Percentiles rank a stretch among this genome's conserved stretches.
These are phyloP conservation scores for Lactarius indigo DNA, from an alignment of 768 basidiomycete species.

Conservation along the genomic window DNA sequence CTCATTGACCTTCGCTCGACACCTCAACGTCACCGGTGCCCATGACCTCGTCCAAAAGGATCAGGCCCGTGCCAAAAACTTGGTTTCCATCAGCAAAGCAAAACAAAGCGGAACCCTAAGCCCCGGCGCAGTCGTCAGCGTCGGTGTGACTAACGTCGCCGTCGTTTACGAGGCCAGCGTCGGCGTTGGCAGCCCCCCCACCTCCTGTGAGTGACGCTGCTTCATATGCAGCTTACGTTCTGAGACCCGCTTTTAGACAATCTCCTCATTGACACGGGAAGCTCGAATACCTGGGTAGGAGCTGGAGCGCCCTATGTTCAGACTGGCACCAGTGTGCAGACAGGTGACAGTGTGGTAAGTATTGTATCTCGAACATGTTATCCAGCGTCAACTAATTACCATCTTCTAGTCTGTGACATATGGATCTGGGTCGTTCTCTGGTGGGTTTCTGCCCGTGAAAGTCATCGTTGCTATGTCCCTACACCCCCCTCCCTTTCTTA, in stretches of 20 bases:
- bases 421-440: conserved; percentile 16
- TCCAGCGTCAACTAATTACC: not conserved
- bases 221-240: not conserved
- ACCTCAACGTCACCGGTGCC: conserved; percentile 48
- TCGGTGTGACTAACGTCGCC: conserved; percentile 41
- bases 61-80: conserved; percentile 43
- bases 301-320: not conserved
- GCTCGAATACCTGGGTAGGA: conserved; percentile 11
- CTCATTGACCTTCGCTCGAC: conserved; percentile 28
- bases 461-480: not conserved
- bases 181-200: conserved; percentile 48
- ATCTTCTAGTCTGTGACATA: conserved; percentile 8
- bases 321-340: not conserved
- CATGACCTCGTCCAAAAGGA: conserved; percentile 50
- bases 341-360: conserved; percentile 2
- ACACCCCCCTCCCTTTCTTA: not conserved
- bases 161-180: conserved; percentile 47
- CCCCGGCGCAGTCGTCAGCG: conserved; percentile 26
- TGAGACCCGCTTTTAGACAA: not conserved
- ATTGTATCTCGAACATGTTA: not conserved
- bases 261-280: conserved; percentile 8
- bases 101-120: conserved; percentile 30
- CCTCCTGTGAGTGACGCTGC: conserved; percentile 29
- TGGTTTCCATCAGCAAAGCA: conserved; percentile 40
- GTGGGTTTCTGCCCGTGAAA: not conserved